Percentiles rank a stretch among this genome's conserved stretches.
phyloP scores from a whole-genome alignment of 495 filamentous ascomycete genomes.

The Thozetella sp. region DNA sequence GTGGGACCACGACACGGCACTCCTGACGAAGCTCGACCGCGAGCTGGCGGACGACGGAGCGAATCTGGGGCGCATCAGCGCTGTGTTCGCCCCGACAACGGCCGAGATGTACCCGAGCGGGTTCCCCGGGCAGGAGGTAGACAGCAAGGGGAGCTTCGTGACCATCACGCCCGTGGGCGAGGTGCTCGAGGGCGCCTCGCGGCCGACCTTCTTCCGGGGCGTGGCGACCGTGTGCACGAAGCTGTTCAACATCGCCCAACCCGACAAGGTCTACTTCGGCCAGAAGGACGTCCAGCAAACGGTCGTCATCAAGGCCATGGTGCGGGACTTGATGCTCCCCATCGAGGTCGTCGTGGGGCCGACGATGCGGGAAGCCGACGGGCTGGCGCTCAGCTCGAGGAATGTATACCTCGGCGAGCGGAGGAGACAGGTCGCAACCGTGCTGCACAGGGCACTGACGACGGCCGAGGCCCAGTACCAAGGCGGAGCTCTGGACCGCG shows the following conservation, averaged over 20 bases:
- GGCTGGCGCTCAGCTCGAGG: conserved; percentile 89
- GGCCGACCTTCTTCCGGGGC: conserved; percentile 96
- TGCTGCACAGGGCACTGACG: conserved; percentile 66
- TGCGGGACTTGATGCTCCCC: conserved; percentile 84
- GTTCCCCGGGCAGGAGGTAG: conserved; percentile 77
- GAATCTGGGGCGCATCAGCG: conserved; percentile 69
- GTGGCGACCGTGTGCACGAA: conserved; percentile 98
- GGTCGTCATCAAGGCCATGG: conserved; percentile 83
- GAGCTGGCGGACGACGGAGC: conserved; percentile 62
- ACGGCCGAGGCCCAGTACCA: conserved; percentile 71
- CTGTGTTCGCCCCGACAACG: conserved; percentile 84
- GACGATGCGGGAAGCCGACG: conserved; percentile 79
- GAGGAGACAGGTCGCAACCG: conserved; percentile 69
- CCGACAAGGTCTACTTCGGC: conserved; percentile 91
- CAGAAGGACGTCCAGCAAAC: conserved; percentile 99
- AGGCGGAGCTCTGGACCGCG: conserved; percentile 56
- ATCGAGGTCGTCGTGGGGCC: conserved; percentile 72
- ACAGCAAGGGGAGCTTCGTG: conserved; percentile 87
- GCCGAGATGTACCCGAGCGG: conserved; percentile 84
- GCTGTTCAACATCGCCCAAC: conserved; percentile 88
- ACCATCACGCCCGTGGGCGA: conserved; percentile 82
- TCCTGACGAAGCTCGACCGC: conserved; percentile 67
- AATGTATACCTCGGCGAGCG: conserved; percentile 89
- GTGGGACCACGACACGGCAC: conserved; percentile 73
- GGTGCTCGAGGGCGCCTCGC: conserved; percentile 78